Evolutionary conservation across 148 eudicot species (phyloP).

Genomic region (Nepenthes gracilis): DNA sequence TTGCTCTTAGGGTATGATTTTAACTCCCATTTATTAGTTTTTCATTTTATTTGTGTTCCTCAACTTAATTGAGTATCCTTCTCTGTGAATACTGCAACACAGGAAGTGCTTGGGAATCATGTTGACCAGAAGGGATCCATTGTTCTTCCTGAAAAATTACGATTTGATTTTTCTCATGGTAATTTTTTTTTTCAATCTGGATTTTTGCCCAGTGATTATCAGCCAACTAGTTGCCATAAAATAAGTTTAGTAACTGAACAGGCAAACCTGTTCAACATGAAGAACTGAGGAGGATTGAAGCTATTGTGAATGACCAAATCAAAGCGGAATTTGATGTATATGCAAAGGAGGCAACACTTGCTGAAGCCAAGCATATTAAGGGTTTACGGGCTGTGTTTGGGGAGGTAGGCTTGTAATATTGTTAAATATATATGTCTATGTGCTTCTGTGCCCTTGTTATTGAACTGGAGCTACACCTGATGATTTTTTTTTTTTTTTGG

Average conservation of each 20-base stretch:
- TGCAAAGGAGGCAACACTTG: constrained; percentile 69
- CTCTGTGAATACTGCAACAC: constrained; percentile 9
- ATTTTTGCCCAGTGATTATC: neutral
- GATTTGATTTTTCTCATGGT: constrained; percentile 98
- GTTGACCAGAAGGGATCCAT: constrained; percentile 97
- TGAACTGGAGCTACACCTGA: too few relatives aligned
- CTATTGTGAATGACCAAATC: constrained; percentile 85
- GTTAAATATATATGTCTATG: neutral
- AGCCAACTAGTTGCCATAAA: too few relatives aligned
- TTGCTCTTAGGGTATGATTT: constrained; percentile 71
- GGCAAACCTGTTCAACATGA: constrained; percentile 88
- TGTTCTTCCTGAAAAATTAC: constrained; percentile 90
- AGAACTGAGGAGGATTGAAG: constrained; percentile 69
- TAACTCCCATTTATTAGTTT: neutral
- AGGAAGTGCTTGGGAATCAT: constrained; percentile 93
- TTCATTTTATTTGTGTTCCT: neutral
- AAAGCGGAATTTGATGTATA: constrained; percentile 68
- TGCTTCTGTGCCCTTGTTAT: neutral
- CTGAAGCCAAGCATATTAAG: constrained; percentile 76
- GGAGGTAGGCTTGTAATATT: constrained; percentile 38
- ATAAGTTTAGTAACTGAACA: constrained; percentile 11
- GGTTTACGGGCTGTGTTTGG: constrained; percentile 98
- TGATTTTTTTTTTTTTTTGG: too few relatives aligned
- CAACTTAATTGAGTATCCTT: neutral
- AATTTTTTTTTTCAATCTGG: constrained; percentile 5